Conservation (phyloP, 2,329 filamentous ascomycete genomes). For the Alternaria brassicae region DNA sequence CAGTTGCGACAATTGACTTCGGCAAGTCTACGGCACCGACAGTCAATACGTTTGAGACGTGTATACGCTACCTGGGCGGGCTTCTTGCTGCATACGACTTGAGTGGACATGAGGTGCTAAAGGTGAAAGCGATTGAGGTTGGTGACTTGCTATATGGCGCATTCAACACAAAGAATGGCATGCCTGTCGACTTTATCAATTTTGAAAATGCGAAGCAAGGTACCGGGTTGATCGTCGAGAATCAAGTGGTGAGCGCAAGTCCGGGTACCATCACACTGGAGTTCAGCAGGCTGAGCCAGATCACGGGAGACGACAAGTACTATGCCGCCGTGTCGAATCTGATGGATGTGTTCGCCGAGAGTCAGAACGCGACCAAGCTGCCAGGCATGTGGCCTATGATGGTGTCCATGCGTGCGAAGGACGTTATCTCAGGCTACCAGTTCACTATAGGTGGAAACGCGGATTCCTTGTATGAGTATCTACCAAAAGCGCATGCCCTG, state of each 20-base stretch:
- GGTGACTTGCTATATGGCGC: conserved; percentile 55
- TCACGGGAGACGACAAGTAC: conserved; percentile 47
- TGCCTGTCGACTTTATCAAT: conserved; percentile 55
- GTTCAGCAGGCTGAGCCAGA: conserved; percentile 49
- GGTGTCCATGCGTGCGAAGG: conserved; percentile 42
- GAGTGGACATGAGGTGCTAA: conserved; percentile 42
- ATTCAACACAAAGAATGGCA: conserved; percentile 55
- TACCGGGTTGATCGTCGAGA: conserved; percentile 46
- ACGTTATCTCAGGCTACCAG: conserved; percentile 39
- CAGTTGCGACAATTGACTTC: conserved; percentile 56
- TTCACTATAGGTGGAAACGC: conserved; percentile 49
- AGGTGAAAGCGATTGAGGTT: conserved; percentile 48
- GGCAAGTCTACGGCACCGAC: conserved; percentile 47
- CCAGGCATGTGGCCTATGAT: conserved; percentile 51
- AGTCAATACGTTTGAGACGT: conserved; percentile 60
- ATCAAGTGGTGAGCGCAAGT: conserved; percentile 54
- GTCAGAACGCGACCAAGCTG: conserved; percentile 43
- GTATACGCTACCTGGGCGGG: conserved; percentile 53
- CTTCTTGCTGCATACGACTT: conserved; percentile 49
- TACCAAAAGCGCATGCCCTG: conserved; percentile 46
- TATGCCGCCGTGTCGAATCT: conserved; percentile 48
- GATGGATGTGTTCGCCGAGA: conserved; percentile 38
- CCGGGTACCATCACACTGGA: conserved; percentile 55
- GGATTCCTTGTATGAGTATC: conserved; percentile 50
- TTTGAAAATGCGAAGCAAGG: conserved; percentile 46